Evolutionary conservation across 225 moss, liverwort and hornwort genomes (phyloP).

Genomic region (Thuidium tamariscinum): DNA sequence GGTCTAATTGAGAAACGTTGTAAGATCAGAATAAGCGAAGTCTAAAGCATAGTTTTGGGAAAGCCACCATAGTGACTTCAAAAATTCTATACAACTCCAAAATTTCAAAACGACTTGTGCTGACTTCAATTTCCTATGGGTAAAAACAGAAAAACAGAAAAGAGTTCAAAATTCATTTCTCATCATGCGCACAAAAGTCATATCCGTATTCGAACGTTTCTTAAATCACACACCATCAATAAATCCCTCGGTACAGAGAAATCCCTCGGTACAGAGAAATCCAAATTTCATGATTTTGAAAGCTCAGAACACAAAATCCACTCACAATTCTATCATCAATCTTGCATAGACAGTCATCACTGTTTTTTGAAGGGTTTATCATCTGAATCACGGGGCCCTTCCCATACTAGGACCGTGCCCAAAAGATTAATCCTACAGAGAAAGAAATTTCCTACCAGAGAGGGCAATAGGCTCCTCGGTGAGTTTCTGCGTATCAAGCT

Average conservation of each 20-base stretch:
- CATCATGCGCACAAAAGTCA: background rate
- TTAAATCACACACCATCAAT: background rate
- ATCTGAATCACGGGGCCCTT: too few species aligned
- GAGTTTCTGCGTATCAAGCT: slow-evolving; percentile 91
- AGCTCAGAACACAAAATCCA: background rate
- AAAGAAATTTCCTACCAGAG: slow-evolving; percentile 26
- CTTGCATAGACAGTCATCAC: background rate
- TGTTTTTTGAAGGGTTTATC: too few species aligned
- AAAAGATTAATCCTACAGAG: background rate
- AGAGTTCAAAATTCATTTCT: background rate
- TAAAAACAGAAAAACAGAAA: background rate
- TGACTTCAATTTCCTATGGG: background rate
- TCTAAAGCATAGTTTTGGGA: background rate
- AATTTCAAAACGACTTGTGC: background rate
- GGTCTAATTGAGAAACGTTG: background rate
- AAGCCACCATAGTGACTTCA: background rate
- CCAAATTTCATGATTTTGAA: background rate
- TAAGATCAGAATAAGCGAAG: background rate
- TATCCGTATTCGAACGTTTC: background rate
- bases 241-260: background rate
- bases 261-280: background rate
- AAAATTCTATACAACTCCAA: background rate
- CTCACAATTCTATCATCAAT: background rate
- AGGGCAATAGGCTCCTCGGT: slow-evolving; percentile 59
- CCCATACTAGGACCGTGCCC: background rate